Percentiles rank a stretch among this genome's conserved stretches.
Conservation (phyloP, 2,329 filamentous ascomycete genomes). For the Venturia asperata region DNA sequence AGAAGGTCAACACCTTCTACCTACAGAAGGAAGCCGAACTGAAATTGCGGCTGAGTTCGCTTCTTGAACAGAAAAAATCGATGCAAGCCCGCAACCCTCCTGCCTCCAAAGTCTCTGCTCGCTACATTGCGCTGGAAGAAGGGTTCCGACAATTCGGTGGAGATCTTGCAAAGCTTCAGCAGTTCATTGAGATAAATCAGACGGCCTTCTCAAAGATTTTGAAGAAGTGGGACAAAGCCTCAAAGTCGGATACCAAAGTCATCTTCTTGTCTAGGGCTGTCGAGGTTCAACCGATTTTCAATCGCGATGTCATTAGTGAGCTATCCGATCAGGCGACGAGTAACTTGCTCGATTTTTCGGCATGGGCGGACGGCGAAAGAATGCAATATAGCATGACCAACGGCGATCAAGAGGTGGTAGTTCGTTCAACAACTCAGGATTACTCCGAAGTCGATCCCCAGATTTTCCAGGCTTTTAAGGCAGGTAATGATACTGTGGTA, state of each 20-base stretch:
- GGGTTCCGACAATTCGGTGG: constrained; percentile 96
- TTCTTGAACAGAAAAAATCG: constrained; percentile 91
- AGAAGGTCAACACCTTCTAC: constrained; percentile 98
- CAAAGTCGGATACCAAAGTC: constrained; percentile 94
- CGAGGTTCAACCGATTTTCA: constrained; percentile 97
- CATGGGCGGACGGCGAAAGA: constrained; percentile 94
- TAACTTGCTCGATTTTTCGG: constrained; percentile 87
- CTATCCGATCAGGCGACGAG: constrained; percentile 95
- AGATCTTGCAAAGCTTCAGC: constrained; percentile 90
- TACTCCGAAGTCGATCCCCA: constrained; percentile 86
- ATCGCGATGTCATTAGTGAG: constrained; percentile 92
- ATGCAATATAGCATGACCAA: constrained; percentile 54
- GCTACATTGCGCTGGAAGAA: constrained; percentile 91
- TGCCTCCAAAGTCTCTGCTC: constrained; percentile 78
- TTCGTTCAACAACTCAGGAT: constrained; percentile 56
- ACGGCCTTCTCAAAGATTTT: constrained; percentile 97
- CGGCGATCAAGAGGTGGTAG: constrained; percentile 28
- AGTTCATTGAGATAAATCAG: constrained; percentile 97
- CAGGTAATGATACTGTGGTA: constrained; percentile 69
- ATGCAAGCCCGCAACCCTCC: constrained; percentile 71
- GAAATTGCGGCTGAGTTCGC: constrained; percentile 82
- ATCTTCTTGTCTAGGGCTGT: constrained; percentile 92
- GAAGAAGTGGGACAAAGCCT: constrained; percentile 99
- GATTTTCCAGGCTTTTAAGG: constrained; percentile 76
- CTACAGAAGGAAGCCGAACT: constrained; percentile 98